Conservation (phyloP, 2,329 filamentous ascomycete genomes). For the Fusarium irregulare region DNA sequence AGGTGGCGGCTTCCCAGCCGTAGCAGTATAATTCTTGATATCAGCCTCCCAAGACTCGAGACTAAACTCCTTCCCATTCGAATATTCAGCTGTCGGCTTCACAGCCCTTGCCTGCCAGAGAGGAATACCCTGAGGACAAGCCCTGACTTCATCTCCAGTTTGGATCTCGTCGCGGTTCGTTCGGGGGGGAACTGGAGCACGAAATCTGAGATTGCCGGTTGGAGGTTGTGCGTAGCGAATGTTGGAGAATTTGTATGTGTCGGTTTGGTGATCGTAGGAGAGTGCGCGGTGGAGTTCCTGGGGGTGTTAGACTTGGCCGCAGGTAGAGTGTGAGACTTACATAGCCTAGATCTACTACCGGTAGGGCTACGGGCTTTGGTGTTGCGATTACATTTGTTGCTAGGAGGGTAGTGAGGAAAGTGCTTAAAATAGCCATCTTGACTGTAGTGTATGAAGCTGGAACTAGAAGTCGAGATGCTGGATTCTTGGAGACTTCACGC, state of each 20-base stretch:
- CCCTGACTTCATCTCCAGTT: background rate
- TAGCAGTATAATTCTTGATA: background rate
- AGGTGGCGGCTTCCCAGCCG: background rate
- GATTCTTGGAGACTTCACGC: no score
- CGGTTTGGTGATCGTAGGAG: background rate
- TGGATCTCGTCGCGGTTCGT: background rate
- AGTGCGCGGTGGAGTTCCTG: background rate
- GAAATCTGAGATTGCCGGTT: background rate
- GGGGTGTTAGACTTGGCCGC: no score
- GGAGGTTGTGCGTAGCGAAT: background rate
- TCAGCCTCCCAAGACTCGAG: background rate
- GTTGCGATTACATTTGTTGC: no score
- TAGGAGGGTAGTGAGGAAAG: no score
- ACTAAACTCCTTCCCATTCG: background rate
- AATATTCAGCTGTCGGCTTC: background rate
- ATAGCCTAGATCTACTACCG: no score
- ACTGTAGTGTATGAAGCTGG: no score
- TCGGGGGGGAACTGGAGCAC: accelerated
- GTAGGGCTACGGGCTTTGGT: no score
- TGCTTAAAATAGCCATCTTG: no score
- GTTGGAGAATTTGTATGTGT: background rate
- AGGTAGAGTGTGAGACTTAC: no score
- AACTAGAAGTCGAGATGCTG: no score
- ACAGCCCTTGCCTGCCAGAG: background rate
- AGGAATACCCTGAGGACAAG: background rate